Evolutionary conservation across 257 asterid genomes (phyloP), one percentile per base, ranked within the genome.

Genomic region (Solanum corneliomulleri): DNA sequence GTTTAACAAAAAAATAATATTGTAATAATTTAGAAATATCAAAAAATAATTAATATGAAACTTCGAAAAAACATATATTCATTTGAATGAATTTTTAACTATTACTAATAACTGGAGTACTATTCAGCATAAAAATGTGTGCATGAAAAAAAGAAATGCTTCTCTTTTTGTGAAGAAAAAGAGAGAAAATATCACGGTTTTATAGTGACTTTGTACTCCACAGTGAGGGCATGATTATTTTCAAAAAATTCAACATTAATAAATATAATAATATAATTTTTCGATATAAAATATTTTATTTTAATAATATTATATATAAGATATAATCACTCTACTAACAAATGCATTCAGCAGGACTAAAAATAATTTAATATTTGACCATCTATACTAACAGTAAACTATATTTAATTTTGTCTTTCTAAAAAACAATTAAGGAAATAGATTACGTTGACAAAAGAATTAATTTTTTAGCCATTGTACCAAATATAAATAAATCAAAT

Each of bases 251-350:
- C 16, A 64, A 20, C 0, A 25, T 12, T 68, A n/a, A 68, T 14
- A 49, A n/a, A n/a, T n/a, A n/a, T n/a, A n/a, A n/a, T n/a, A 0
- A 47, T 47, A 47, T 27, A 66, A 27, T 66, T 13, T 66, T 68
- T 68, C 4, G 0, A 14, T 1, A 0, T n/a, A 29, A n/a, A 7
- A 11, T 25, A 16, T 16, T 10, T 4, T 0, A 47, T 33, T 47
- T 7, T 23, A 9, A 75, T 14, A 1, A 6, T 39, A 41, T 7
- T n/a, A 0, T 11, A 23, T n/a, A 35, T n/a, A 42, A 76, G 47
- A 41, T n/a, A n/a, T 41, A 1, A 2, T 39, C 5, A n/a, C 14
- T 42, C 35, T 7, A 5, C 11, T 25, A 78, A 16, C 14, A 10
- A 1, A 78, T 27, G 11, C 16, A 27, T 45, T 16, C 7, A 80